A percentile compares a stretch with the other conserved stretches of the same genome.
Conservation (phyloP, 495 filamentous ascomycete species). For the Talaromyces ruber region DNA sequence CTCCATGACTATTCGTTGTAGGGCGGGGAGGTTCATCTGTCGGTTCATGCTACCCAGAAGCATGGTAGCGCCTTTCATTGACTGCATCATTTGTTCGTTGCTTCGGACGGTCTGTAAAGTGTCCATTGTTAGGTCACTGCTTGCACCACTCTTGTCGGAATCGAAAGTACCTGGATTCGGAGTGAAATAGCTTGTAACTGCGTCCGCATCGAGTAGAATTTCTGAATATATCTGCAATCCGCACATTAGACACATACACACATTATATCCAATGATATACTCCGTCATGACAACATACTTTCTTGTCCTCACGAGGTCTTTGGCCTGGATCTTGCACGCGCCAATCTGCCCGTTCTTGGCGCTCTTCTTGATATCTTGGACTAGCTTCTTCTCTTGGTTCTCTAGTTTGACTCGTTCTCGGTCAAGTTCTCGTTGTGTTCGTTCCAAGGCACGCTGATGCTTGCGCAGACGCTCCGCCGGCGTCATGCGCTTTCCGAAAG, state of each 20-base stretch:
- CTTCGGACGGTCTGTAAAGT: conserved; percentile 75
- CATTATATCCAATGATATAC: background rate
- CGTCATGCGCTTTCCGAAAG: conserved; percentile 97
- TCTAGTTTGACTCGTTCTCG: conserved; percentile 90
- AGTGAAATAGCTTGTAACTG: conserved; percentile 93
- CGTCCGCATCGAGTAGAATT: conserved; percentile 96
- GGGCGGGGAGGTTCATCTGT: conserved; percentile 89
- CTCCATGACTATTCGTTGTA: conserved; percentile 98
- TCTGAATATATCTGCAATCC: conserved; percentile 73
- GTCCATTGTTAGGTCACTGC: conserved; percentile 5
- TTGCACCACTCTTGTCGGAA: background rate
- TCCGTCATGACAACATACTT: conserved; percentile 37
- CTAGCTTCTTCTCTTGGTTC: conserved; percentile 95
- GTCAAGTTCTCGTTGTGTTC: conserved; percentile 92
- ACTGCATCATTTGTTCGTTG: conserved; percentile 99
- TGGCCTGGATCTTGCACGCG: conserved; percentile 93
- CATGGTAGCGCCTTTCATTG: conserved; percentile 94
- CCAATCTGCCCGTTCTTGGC: conserved; percentile 96
- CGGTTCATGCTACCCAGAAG: conserved; percentile 93
- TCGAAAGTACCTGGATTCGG: conserved; percentile 71
- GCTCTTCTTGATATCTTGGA: conserved; percentile 92
- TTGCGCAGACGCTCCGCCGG: conserved; percentile 93
- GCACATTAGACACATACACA: background rate
- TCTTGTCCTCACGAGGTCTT: conserved; percentile 88
- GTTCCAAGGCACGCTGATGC: conserved; percentile 92